phyloP scores from a whole-genome alignment of 345 rosid genomes.

The Eucalyptus regnans region DNA sequence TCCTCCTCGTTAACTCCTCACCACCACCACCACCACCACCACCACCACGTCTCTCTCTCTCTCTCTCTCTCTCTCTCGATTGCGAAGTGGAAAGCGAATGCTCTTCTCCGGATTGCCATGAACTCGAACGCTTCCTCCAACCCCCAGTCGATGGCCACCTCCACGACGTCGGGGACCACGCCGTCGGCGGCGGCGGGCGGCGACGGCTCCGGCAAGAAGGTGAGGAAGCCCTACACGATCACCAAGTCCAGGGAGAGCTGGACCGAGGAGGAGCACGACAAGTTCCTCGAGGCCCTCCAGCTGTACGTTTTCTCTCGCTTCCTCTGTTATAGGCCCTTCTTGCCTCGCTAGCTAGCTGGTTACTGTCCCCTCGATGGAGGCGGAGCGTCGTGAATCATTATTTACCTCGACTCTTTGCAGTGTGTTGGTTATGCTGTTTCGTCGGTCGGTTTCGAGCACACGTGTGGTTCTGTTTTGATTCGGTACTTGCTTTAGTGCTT shows the following conservation, averaged over 20 bases:
- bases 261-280: slow-evolving; percentile 98
- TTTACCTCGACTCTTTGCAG: neutral
- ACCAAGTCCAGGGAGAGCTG: slow-evolving; percentile 98
- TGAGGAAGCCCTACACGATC: slow-evolving; percentile 94
- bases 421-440: neutral
- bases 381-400: neutral
- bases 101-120: neutral
- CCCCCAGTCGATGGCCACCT: slow-evolving; percentile 22
- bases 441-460: neutral
- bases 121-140: slow-evolving; percentile 27
- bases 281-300: slow-evolving; percentile 97
- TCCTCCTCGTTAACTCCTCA: neutral
- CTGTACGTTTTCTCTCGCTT: slow-evolving; percentile 21
- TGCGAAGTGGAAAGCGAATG: neutral
- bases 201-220: slow-evolving; percentile 49
- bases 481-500: neutral
- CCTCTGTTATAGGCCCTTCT: neutral
- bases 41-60: neutral
- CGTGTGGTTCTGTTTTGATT: neutral
- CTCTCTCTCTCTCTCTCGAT: neutral
- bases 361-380: neutral
- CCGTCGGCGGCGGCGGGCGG: slow-evolving; percentile 1
- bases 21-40: neutral
- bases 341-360: neutral
- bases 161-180: slow-evolving; percentile 15